Percentiles rank a stretch among this genome's conserved stretches.
These are phyloP conservation scores for Termitomyces titanicus DNA, from an alignment of 768 basidiomycete genomes.

Conservation along the genomic window DNA sequence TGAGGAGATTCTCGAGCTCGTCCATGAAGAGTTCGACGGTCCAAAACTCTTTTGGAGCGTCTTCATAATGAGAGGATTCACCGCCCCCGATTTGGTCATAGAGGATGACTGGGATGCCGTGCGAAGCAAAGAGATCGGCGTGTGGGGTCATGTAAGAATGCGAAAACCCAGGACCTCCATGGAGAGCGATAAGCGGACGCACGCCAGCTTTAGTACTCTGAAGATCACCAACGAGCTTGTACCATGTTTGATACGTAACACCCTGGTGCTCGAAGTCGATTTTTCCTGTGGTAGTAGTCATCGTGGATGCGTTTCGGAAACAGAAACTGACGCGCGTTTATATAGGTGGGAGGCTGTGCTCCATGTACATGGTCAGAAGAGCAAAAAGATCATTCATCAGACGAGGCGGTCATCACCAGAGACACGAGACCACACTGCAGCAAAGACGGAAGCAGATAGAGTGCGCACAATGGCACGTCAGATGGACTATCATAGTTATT, in stretches of 20 bases:
- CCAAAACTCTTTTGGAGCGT: slow-evolving; percentile 36
- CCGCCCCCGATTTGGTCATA: slow-evolving; percentile 51
- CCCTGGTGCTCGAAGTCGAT: slow-evolving; percentile 13
- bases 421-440: not conserved
- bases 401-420: not conserved
- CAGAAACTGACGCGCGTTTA: not conserved
- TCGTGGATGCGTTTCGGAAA: not conserved
- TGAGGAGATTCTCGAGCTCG: slow-evolving; percentile 49
- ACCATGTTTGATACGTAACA: slow-evolving; percentile 14
- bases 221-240: slow-evolving; percentile 13
- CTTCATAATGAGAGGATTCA: slow-evolving; percentile 38
- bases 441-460: not conserved
- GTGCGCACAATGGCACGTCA: no score
- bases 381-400: not conserved
- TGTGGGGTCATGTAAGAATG: slow-evolving; percentile 38
- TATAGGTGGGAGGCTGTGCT: not conserved
- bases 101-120: slow-evolving; percentile 38
- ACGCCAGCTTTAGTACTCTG: slow-evolving; percentile 3
- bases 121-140: slow-evolving; percentile 19
- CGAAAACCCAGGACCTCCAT: slow-evolving; percentile 42
- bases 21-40: slow-evolving; percentile 43
- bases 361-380: not conserved
- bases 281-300: slow-evolving; percentile 7
- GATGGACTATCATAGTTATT: no score
- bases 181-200: slow-evolving; percentile 35